phyloP scores from a whole-genome alignment of 2,329 filamentous ascomycete species.

The Fusarium verticillioides region DNA sequence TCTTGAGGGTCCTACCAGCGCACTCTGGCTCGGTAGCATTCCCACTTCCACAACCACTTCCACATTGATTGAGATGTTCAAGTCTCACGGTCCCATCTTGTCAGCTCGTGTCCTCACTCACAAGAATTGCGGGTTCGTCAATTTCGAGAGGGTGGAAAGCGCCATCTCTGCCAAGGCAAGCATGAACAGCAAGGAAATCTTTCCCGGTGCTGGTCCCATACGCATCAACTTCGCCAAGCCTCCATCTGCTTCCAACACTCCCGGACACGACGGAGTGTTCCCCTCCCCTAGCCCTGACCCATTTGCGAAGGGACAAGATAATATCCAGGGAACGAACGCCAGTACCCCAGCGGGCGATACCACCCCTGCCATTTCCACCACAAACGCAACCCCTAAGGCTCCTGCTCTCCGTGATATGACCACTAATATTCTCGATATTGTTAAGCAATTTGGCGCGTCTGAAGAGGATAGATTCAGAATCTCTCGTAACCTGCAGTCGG shows the following conservation, averaged over 20 bases:
- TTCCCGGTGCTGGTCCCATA: constrained; percentile 93
- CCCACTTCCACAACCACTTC: constrained; percentile 96
- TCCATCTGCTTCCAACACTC: constrained; percentile 87
- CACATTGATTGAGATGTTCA: constrained; percentile 94
- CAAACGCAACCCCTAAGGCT: constrained; percentile 68
- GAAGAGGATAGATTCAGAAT: constrained; percentile 82
- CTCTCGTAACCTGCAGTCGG: constrained; percentile 76
- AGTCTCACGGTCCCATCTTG: constrained; percentile 88
- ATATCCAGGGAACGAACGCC: constrained; percentile 45
- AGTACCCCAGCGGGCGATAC: constrained; percentile 50
- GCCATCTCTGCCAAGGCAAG: constrained; percentile 87
- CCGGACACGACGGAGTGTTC: constrained; percentile 87
- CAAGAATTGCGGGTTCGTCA: constrained; percentile 99
- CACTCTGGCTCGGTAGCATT: constrained; percentile 97
- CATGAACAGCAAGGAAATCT: constrained; percentile 97
- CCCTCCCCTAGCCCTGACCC: constrained; percentile 93
- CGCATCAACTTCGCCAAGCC: constrained; percentile 98
- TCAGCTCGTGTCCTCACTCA: constrained; percentile 94
- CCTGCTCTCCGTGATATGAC: constrained; percentile 81
- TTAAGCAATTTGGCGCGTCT: constrained; percentile 86
- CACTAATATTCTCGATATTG: constrained; percentile 85
- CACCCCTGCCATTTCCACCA: constrained; percentile 47
- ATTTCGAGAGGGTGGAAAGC: constrained; percentile 92
- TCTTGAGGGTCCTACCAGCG: constrained; percentile 89
- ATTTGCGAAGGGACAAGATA: constrained; percentile 69